phyloP scores from a whole-genome alignment of 2,329 filamentous ascomycete genomes.

The Exophiala calicioides region DNA sequence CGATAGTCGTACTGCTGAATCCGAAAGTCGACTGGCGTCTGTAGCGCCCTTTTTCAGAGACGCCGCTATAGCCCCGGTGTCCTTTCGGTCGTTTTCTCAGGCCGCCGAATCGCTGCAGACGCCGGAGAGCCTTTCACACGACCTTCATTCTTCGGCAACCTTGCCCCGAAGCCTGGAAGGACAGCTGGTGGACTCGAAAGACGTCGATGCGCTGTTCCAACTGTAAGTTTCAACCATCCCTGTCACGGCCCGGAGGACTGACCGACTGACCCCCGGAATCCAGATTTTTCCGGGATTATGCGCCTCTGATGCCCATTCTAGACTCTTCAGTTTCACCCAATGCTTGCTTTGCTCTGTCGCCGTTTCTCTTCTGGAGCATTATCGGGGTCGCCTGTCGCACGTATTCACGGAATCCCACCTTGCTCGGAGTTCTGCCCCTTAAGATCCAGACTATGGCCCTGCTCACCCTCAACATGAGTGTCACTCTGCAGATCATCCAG shows the following conservation, averaged over 20 bases:
- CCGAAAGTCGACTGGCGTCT: slow-evolving; percentile 35
- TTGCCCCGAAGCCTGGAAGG: slow-evolving; percentile 36
- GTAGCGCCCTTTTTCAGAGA: slow-evolving; percentile 27
- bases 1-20: slow-evolving; percentile 32
- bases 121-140: slow-evolving; percentile 27
- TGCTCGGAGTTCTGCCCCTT: slow-evolving; percentile 38
- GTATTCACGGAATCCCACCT: slow-evolving; percentile 42
- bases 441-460: slow-evolving; percentile 42
- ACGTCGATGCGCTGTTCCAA: slow-evolving; percentile 43
- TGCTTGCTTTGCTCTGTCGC: slow-evolving; percentile 73
- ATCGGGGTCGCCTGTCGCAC: slow-evolving; percentile 41
- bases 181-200: slow-evolving; percentile 34
- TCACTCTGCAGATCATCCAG: slow-evolving; percentile 40
- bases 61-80: slow-evolving; percentile 21
- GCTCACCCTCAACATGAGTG: slow-evolving; percentile 34
- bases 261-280: background rate
- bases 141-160: slow-evolving; percentile 31
- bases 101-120: slow-evolving; percentile 30
- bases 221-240: slow-evolving; percentile 34
- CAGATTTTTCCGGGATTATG: slow-evolving; percentile 43
- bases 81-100: slow-evolving; percentile 30
- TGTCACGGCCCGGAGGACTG: background rate
- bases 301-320: slow-evolving; percentile 42
- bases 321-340: slow-evolving; percentile 63
- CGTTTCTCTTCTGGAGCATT: slow-evolving; percentile 80